Base-by-base conservation (phyloP, 192 early-diverging fungal genomes). In the Entophlyctis luteolus region DNA sequence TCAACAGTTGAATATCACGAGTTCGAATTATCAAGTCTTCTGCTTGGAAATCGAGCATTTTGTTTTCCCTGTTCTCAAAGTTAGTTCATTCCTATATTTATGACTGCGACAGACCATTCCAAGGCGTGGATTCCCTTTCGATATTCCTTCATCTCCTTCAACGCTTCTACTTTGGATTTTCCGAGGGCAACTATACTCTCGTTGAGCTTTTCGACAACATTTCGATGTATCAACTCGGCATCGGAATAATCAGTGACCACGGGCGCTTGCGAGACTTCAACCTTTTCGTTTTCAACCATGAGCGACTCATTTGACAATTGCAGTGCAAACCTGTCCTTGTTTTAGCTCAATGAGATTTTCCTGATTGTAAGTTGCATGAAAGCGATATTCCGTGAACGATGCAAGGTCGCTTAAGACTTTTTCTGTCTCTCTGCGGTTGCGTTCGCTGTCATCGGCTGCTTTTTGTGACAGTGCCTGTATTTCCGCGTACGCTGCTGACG, bases 141-240 rank as follows among this genome's bases (percentile, higher is more conserved):
- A 52, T 86, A 86, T 34, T 86, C 79, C 48, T 86, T 86, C 73
- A 86, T 86, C 66, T 86, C 85, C 23, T 73, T 81, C 38, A 86
- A 63, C 12, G 85, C 83, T 33, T 80, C 81, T 6, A 86, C 79
- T 55, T 86, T 86, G 20, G 67, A 42, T 33, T 79, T 62, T 14
- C 85, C 85, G 46, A 86, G 71, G 4, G 62, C 48, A 6, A 75
- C 35, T 20, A 86, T 85, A 10, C 48, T 63, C 18, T 81, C 81
- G 66, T 86, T 86, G 29, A 86, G 57, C 33, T 68, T 39, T 52
- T 86, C 85, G 4, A 86, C 80, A 1, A 76, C 75, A 6, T 48
- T 48, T 6, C 85, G 70, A 68, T 85, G 76, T 23, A 86, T 60
- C 37, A 86, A 49, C 3, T 80, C 77, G 2, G 81, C 77, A 38